Evolutionary conservation across 1,284 basidiomycete species (phyloP).

Genomic region (Apiotrichum laibachii): DNA sequence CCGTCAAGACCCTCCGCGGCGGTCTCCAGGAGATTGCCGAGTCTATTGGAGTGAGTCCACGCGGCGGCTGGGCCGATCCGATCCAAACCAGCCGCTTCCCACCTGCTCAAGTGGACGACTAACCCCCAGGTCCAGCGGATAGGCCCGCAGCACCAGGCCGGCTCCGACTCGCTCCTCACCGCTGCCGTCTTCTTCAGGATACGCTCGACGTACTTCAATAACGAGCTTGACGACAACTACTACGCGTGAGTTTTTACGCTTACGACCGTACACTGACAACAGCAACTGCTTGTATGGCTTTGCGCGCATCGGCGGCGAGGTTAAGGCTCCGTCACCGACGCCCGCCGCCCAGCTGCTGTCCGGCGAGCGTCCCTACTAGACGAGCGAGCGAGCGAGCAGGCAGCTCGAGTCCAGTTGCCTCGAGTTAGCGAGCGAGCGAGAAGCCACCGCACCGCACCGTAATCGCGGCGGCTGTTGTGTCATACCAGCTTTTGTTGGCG

Average conservation of each 20-base stretch:
- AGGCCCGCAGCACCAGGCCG: constrained; percentile 91
- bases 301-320: not conserved
- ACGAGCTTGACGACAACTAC: constrained; percentile 69
- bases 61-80: no score
- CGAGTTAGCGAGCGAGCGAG: not conserved
- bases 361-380: constrained; percentile 23
- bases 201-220: constrained; percentile 84
- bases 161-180: constrained; percentile 90
- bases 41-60: constrained; percentile 65
- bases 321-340: constrained; percentile 23
- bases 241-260: constrained; percentile 44
- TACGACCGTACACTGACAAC: constrained; percentile 16
- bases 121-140: constrained; percentile 72
- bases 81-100: not conserved
- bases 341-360: constrained; percentile 22
- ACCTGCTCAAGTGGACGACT: not conserved
- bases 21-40: constrained; percentile 96
- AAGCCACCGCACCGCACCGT: not conserved
- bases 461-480: not conserved
- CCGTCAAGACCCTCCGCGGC: constrained; percentile 84
- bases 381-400: not conserved
- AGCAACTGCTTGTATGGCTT: constrained; percentile 8
- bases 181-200: constrained; percentile 95
- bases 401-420: not conserved
- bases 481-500: not conserved